phyloP scores from a whole-genome alignment of 805 yeast species.

The Scheffersomyces spartinae region DNA sequence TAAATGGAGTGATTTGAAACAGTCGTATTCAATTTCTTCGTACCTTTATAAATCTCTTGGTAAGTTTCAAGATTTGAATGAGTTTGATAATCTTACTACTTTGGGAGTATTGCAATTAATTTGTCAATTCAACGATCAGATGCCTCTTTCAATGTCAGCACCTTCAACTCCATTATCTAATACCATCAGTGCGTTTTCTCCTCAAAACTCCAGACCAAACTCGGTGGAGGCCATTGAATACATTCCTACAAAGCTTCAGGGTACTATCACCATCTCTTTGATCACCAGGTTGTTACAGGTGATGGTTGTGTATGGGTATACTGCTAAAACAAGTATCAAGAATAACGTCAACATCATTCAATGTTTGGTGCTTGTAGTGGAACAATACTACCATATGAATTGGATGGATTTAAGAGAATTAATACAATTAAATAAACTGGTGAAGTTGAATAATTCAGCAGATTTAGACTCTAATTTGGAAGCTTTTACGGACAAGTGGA shows the following conservation, averaged over 20 bases:
- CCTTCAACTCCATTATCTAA: constrained; percentile 27
- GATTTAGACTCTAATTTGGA: constrained; percentile 23
- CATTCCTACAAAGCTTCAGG: too few species aligned
- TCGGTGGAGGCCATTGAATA: too few species aligned
- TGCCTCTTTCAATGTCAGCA: constrained; percentile 32
- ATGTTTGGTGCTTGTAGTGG: constrained; percentile 19
- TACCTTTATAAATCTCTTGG: constrained; percentile 12
- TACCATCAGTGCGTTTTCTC: background rate
- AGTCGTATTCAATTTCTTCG: constrained; percentile 9
- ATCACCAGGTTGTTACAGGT: constrained; percentile 22
- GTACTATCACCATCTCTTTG: too few species aligned
- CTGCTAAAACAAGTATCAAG: constrained; percentile 17
- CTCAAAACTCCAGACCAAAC: too few species aligned
- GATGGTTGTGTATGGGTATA: constrained; percentile 20
- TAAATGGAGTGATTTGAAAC: constrained; percentile 15
- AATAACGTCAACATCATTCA: constrained; percentile 19
- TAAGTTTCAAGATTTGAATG: constrained; percentile 13
- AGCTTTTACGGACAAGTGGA: constrained; percentile 29
- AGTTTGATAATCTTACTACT: constrained; percentile 22
- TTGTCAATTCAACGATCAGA: constrained; percentile 26
- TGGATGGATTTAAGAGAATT: constrained; percentile 27
- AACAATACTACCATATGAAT: constrained; percentile 29
- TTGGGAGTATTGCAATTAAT: constrained; percentile 21
- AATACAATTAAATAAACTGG: constrained; percentile 20
- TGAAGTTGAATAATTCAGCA: constrained; percentile 22